Evolutionary conservation across 768 basidiomycete species (phyloP).

Genomic region (Boletus tomentosulus): DNA sequence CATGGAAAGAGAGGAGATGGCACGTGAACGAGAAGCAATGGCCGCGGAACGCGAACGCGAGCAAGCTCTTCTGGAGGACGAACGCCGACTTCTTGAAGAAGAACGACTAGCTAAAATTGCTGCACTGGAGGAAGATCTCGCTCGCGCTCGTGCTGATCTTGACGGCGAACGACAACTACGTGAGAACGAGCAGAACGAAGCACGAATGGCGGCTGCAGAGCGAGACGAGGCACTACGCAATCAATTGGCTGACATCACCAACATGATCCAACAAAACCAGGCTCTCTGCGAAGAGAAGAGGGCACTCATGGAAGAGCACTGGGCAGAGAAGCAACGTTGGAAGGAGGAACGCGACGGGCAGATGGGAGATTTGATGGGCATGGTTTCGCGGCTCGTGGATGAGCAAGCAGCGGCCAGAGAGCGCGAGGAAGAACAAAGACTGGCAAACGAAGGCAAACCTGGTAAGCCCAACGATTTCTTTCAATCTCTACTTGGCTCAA

Average conservation of each 20-base stretch:
- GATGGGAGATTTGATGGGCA: conserved; percentile 53
- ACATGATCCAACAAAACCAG: conserved; percentile 64
- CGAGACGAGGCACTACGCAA: conserved; percentile 55
- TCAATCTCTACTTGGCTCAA: conserved; percentile 4
- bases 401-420: conserved; percentile 51
- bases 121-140: conserved; percentile 61
- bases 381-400: conserved; percentile 55
- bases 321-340: conserved; percentile 56
- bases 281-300: conserved; percentile 58
- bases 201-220: conserved; percentile 57
- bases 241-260: conserved; percentile 70
- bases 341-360: conserved; percentile 56
- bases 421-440: conserved; percentile 49
- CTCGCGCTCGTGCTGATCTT: conserved; percentile 52
- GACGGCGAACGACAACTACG: conserved; percentile 60
- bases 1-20: conserved; percentile 56
- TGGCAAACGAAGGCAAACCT: conserved; percentile 50
- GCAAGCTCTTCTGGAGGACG: conserved; percentile 46
- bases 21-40: conserved; percentile 49
- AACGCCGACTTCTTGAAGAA: conserved; percentile 42
- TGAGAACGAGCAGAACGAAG: conserved; percentile 56
- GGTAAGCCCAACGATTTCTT: conserved; percentile 37
- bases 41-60: conserved; percentile 53
- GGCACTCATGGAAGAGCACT: conserved; percentile 55
- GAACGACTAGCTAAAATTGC: conserved; percentile 54